Conservation (phyloP, 2,329 filamentous ascomycete genomes). For the Rosellinia necatrix region DNA sequence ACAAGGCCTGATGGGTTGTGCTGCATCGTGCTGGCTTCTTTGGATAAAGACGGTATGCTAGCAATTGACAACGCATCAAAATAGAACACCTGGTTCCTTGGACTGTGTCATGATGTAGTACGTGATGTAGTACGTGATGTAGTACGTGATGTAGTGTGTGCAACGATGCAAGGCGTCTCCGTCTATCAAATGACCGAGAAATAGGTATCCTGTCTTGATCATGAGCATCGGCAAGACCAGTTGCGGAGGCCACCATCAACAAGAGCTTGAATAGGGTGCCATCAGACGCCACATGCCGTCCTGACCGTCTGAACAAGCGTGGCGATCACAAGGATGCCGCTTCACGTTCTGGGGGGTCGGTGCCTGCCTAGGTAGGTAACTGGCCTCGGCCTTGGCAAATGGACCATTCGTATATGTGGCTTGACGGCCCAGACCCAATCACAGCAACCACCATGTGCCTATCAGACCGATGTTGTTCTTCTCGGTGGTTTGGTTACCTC, state of each 20-base stretch:
- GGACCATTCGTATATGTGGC: slow-evolving; percentile 15
- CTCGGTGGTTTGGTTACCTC: not conserved
- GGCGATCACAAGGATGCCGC: slow-evolving; percentile 21
- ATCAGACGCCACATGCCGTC: slow-evolving; percentile 9
- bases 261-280: slow-evolving; percentile 1
- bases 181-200: slow-evolving; percentile 25
- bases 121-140: slow-evolving; percentile 13
- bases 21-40: slow-evolving; percentile 14
- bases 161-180: slow-evolving; percentile 13
- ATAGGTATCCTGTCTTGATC: slow-evolving; percentile 18
- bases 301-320: slow-evolving; percentile 12
- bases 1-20: slow-evolving; percentile 4
- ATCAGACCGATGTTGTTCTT: no score
- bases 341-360: no score
- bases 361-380: no score
- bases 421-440: slow-evolving; percentile 15
- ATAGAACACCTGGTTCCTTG: slow-evolving; percentile 18
- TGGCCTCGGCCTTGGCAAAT: slow-evolving; percentile 15
- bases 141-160: slow-evolving; percentile 11
- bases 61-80: slow-evolving; percentile 30
- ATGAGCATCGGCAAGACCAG: slow-evolving; percentile 25
- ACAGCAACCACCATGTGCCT: not conserved
- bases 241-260: slow-evolving; percentile 12
- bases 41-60: slow-evolving; percentile 12
- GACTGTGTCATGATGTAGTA: slow-evolving; percentile 10